Percentiles rank a stretch among this genome's conserved stretches.
Evolutionary conservation across 2,329 filamentous ascomycete genomes (phyloP).

Genomic region (Thielaviopsis populi): DNA sequence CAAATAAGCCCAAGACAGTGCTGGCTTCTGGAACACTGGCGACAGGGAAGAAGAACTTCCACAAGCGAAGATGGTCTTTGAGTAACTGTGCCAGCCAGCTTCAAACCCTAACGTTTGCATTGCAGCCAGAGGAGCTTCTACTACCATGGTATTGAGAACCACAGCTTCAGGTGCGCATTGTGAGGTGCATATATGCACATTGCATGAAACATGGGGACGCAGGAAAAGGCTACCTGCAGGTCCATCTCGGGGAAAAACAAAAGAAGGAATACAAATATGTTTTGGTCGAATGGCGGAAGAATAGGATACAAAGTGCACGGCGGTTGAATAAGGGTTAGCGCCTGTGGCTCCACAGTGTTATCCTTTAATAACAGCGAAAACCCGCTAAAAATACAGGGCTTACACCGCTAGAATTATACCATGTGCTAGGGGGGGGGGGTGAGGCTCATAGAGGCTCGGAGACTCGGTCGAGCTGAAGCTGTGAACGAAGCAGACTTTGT

Average conservation of each 20-base stretch:
- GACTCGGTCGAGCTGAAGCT: neutral
- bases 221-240: neutral
- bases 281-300: no score
- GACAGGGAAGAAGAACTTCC: neutral
- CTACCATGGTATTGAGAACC: neutral
- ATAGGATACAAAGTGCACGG: no score
- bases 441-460: neutral
- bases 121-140: neutral
- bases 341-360: neutral
- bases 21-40: neutral
- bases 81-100: neutral
- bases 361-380: conserved; percentile 6
- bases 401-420: conserved; percentile 1
- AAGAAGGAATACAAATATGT: neutral
- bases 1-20: neutral
- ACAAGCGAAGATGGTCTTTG: neutral
- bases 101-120: neutral
- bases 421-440: neutral
- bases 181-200: neutral
- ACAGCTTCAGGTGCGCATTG: neutral
- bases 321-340: neutral
- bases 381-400: neutral
- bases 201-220: neutral
- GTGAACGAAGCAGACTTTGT: no score
- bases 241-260: neutral